Percentiles rank a stretch among this genome's conserved stretches.
Evolutionary conservation across 495 filamentous ascomycete genomes (phyloP).

Genomic region (Tuber brumale): DNA sequence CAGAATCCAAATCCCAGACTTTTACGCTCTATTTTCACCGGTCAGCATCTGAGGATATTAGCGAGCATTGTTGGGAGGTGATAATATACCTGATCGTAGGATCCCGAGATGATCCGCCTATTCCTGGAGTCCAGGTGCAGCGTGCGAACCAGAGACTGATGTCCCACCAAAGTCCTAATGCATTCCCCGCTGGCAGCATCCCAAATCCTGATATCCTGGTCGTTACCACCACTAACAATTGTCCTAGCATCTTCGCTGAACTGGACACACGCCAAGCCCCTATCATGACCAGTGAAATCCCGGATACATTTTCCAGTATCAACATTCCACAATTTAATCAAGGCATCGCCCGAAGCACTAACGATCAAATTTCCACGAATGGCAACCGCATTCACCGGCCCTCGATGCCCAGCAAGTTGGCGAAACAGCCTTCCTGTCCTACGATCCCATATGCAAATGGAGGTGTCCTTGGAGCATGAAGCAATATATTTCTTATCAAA

Average conservation of each 20-base stretch:
- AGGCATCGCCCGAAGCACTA: slow-evolving; percentile 84
- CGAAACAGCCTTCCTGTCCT: slow-evolving; percentile 63
- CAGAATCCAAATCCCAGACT: slow-evolving; percentile 75
- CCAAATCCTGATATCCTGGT: slow-evolving; percentile 88
- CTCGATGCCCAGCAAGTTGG: slow-evolving; percentile 72
- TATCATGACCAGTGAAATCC: slow-evolving; percentile 77
- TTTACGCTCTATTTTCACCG: slow-evolving; percentile 59
- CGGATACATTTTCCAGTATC: slow-evolving; percentile 74
- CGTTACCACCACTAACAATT: slow-evolving; percentile 89
- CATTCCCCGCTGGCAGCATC: slow-evolving; percentile 83
- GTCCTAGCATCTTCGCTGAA: slow-evolving; percentile 84
- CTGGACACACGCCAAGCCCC: slow-evolving; percentile 89
- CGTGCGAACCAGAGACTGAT: slow-evolving; percentile 73
- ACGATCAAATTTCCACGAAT: slow-evolving; percentile 85
- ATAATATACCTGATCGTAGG: slow-evolving; percentile 68
- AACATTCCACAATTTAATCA: slow-evolving; percentile 91
- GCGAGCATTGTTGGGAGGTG: neutral
- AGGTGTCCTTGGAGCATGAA: slow-evolving; percentile 90
- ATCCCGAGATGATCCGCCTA: slow-evolving; percentile 76
- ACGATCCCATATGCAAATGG: slow-evolving; percentile 89
- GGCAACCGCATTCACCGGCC: slow-evolving; percentile 93
- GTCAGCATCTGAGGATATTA: slow-evolving; percentile 13
- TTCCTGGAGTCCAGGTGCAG: slow-evolving; percentile 80
- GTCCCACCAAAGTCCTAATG: slow-evolving; percentile 67
- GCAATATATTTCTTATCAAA: slow-evolving; percentile 89